Evolutionary conservation across 208 protist genomes (phyloP), one percentile per base, ranked within the genome.

Genomic region (Lotmaria passim): DNA sequence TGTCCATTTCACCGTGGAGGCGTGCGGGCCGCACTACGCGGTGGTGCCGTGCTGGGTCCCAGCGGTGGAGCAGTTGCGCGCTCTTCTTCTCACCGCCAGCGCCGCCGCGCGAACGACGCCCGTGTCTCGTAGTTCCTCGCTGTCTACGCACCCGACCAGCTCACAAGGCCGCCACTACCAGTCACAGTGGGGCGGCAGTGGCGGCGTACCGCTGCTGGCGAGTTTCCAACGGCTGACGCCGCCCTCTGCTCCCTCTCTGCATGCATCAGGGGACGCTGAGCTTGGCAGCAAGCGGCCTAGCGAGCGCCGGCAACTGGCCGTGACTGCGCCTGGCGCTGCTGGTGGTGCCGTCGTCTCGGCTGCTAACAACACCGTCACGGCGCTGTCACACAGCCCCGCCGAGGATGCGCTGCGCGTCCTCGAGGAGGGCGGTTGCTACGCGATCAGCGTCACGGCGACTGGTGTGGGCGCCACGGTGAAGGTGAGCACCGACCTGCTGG

Each of bases 381-480:
- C 71, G 19, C 46, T 78, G 24, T 86, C 84, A 2, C 36, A 44
- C 26, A 81, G 82, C 60, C 47, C 53, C 12, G 43, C 75, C 12
- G 69, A 64, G 39, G 70, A 90, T 28, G 74, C 81, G 46, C 89
- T 77, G 58, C 89, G 78, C 56, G 74, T 91, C 58, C 81, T 84
- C 23, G 89, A 93, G 68, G 63, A 93, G 1, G 60, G 60, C 38
- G 68, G 53, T 33, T 65, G 58, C 60, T 69, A 67, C 64, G 73
- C 66, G 6, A 48, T 78, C 55, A 67, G 48, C 52, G 61, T 96
- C 26, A 69, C 75, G 21, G 89, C 85, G 46, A 88, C 71, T 31
- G 91, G 84, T 39, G 84, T 94, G 31, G 87, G 91, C 15, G 78
- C 91, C 41, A 87, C 84, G 11, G 80, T 96, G 23, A 87, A 85